Base-by-base conservation (phyloP, 768 basidiomycete genomes). In the Mycena rosella region DNA sequence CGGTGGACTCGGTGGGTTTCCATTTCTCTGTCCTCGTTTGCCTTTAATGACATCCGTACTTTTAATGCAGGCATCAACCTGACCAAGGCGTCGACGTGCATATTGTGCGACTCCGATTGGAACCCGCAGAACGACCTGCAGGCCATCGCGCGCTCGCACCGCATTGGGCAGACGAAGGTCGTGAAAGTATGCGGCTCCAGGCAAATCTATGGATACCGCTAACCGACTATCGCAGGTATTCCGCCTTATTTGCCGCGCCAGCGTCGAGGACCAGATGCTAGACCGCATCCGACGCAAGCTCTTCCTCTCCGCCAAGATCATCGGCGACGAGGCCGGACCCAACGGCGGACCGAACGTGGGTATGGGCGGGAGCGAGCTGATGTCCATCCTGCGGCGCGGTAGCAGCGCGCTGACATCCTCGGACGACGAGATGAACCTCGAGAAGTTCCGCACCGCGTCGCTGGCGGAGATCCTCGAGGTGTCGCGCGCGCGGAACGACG, bases 71-170 rank as follows among this genome's bases (percentile, higher is more conserved):
- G 93, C 54, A 93, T 95, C 79, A 95, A 95, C 73, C 83, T 95
- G 55, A 94, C 94, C 60, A 94, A 86, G 65, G 94, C 94, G 6
- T 87, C 92, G 51, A 90, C 88, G 4, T 92, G 93, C 69, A 89
- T 94, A 74, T 91, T 95, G 84, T 91, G 90, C 70, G 93, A 95
- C 75, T 86, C 84, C 0, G 87, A 88, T 51, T 89, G 88, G 87
- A 89, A 89, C 75, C 88, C 88, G 18, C 87, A 94, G 76, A 94
- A 93, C 75, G 94, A 95, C 75, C 79, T 95, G 8, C 93, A 95
- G 78, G 94, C 94, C 0, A 93, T 95, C 76, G 94, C 94, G 26
- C 85, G 94, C 45, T 94, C 94, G 0, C 94, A 95, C 76, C 87
- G 94, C 13, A 91, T 93, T 60, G 92, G 92, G 8, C 92, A 93